These are phyloP conservation scores for Haplosporangium sp. DNA, from an alignment of 371 early-diverging fungal genomes.

Conservation along the genomic window DNA sequence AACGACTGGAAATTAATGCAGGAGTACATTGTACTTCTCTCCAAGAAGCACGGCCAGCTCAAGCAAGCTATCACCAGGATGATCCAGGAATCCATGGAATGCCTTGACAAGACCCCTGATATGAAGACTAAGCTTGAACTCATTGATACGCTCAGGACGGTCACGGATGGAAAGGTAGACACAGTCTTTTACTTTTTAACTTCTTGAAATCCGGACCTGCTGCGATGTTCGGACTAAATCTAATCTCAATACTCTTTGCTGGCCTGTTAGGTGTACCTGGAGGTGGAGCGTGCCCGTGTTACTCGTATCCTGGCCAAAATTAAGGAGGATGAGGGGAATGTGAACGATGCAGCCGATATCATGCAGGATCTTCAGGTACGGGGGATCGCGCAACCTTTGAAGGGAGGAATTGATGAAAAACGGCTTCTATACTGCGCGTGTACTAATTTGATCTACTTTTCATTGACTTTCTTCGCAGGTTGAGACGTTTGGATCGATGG, in stretches of 20 bases:
- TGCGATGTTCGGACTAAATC: too few relatives aligned
- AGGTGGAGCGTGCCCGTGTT: slow-evolving; percentile 96
- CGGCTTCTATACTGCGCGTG: too few relatives aligned
- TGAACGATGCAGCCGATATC: slow-evolving; percentile 92
- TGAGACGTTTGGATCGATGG: slow-evolving; percentile 99
- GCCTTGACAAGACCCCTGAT: slow-evolving; percentile 85
- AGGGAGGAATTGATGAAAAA: too few relatives aligned
- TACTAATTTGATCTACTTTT: not conserved
- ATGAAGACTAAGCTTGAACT: slow-evolving; percentile 87
- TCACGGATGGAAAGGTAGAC: slow-evolving; percentile 96
- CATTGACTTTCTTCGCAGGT: slow-evolving; percentile 64
- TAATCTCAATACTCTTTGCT: not conserved
- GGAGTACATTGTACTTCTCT: slow-evolving; percentile 88
- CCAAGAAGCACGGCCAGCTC: slow-evolving; percentile 96
- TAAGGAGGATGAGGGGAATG: slow-evolving; percentile 91
- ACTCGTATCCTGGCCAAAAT: slow-evolving; percentile 90
- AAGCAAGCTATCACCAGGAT: slow-evolving; percentile 95
- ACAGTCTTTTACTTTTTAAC: not conserved
- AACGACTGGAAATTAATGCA: slow-evolving; percentile 90
- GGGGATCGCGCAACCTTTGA: not conserved
- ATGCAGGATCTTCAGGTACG: slow-evolving; percentile 93
- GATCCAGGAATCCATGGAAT: slow-evolving; percentile 94
- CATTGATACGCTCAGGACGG: slow-evolving; percentile 92
- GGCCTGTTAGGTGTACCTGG: slow-evolving; percentile 87
- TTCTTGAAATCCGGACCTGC: not conserved